Evolutionary conservation across 116 monocot species (phyloP).

Genomic region (Thalassia testudinum): DNA sequence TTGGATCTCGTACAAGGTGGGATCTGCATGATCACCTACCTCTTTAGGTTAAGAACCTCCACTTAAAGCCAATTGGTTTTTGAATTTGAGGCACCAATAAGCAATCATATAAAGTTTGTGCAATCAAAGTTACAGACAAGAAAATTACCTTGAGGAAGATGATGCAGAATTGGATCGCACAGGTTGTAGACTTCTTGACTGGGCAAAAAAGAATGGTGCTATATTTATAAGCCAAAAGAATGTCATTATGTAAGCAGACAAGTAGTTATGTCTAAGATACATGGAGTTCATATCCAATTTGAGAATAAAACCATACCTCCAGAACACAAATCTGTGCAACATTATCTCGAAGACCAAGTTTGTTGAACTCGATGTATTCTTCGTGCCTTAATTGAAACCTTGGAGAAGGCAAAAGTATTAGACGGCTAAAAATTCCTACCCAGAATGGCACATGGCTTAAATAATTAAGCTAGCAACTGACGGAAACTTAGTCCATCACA

Average conservation of each 20-base stretch:
- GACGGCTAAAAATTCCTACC: background rate
- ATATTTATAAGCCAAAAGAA: conserved; percentile 14
- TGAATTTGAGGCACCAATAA: background rate
- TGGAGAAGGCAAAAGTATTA: background rate
- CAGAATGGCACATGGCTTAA: background rate
- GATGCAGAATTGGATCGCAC: conserved; percentile 13
- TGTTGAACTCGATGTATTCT: conserved; percentile 74
- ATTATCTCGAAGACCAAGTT: conserved; percentile 88
- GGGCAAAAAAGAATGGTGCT: conserved; percentile 17
- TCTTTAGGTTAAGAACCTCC: no score
- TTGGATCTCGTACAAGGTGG: no score
- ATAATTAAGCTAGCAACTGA: background rate
- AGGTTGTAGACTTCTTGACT: conserved; percentile 37
- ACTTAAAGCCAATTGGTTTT: no score
- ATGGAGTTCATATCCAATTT: background rate
- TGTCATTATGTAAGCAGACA: no score
- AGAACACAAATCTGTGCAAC: conserved; percentile 96
- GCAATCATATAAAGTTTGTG: no score
- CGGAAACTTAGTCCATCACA: background rate
- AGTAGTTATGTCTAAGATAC: no score
- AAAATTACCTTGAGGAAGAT: conserved; percentile 32
- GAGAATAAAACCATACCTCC: conserved; percentile 32
- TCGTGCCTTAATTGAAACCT: conserved; percentile 66
- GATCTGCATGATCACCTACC: no score
- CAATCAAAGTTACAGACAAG: background rate